A percentile compares a stretch with the other conserved stretches of the same genome.
These are phyloP conservation scores for Barnettozyma siamensis DNA, from an alignment of 805 yeast genomes.

Conservation along the genomic window DNA sequence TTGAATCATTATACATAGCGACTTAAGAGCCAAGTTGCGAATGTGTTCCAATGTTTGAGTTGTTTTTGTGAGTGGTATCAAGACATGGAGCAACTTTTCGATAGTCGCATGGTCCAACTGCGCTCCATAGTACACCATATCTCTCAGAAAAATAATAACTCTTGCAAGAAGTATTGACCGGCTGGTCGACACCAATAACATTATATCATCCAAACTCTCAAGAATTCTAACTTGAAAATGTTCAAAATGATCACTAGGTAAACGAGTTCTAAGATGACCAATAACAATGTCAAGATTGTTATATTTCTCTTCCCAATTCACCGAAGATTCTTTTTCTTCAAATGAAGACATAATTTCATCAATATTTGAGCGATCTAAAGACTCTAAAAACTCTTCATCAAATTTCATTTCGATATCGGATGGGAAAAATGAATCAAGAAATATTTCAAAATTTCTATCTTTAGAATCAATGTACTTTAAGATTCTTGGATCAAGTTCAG, in stretches of 20 bases:
- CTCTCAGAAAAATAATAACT: constrained; percentile 20
- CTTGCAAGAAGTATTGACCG: constrained; percentile 17
- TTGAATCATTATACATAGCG: constrained; percentile 23
- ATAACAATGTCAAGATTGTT: constrained; percentile 18
- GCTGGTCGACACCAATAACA: constrained; percentile 13
- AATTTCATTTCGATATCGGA: constrained; percentile 15
- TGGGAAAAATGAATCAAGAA: constrained; percentile 16
- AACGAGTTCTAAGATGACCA: constrained; percentile 15
- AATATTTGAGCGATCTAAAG: constrained; percentile 7
- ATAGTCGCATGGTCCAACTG: constrained; percentile 13
- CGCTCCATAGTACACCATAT: constrained; percentile 19
- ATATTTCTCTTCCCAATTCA: constrained; percentile 18
- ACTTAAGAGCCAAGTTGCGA: constrained; percentile 13
- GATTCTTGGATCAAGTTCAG: background rate
- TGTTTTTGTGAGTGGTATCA: constrained; percentile 20
- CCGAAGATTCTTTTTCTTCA: constrained; percentile 17
- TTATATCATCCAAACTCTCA: constrained; percentile 14
- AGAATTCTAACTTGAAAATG: constrained; percentile 13
- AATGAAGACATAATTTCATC: constrained; percentile 9
- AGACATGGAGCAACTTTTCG: constrained; percentile 14
- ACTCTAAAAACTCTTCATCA: constrained; percentile 5
- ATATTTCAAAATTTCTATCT: constrained; percentile 10
- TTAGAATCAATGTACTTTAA: background rate
- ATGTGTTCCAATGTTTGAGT: constrained; percentile 15
- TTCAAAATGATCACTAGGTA: constrained; percentile 11